phyloP scores from a whole-genome alignment of 2,329 filamentous ascomycete genomes.

The Exophiala viscosa region DNA sequence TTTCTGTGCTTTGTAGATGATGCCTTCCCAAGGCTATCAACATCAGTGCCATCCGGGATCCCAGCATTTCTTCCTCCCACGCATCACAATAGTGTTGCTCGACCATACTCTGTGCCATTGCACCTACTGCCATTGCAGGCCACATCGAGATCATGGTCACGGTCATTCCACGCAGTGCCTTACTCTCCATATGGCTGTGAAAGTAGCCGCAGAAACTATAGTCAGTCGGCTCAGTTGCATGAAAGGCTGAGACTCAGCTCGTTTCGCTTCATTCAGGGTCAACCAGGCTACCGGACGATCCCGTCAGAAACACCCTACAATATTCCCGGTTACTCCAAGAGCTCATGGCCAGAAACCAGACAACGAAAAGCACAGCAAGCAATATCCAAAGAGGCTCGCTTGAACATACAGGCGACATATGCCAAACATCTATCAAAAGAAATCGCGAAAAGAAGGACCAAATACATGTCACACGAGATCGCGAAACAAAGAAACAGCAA shows the following conservation, averaged over 20 bases:
- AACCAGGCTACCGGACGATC: not conserved
- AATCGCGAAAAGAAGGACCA: not conserved
- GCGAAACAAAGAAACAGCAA: not conserved
- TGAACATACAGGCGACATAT: too few species aligned
- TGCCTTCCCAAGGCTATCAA: not conserved
- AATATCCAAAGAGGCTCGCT: too few species aligned
- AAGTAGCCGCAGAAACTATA: not conserved
- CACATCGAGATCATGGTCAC: not conserved
- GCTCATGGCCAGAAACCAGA: too few species aligned
- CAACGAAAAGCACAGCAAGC: too few species aligned
- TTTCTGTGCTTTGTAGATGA: conserved; percentile 21
- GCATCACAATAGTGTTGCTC: not conserved
- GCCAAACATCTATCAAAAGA: too few species aligned
- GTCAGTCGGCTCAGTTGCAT: not conserved
- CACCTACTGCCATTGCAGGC: not conserved
- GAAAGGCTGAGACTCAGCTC: not conserved
- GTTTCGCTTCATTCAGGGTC: not conserved
- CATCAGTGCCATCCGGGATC: not conserved
- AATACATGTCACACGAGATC: too few species aligned
- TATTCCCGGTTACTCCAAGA: too few species aligned
- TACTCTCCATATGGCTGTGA: not conserved
- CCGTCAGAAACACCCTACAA: not conserved
- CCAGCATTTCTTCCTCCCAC: conserved; percentile 10
- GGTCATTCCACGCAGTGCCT: not conserved
- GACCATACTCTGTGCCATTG: not conserved